Base-by-base conservation (phyloP, 805 yeast species). In the Ogataea sp. region DNA sequence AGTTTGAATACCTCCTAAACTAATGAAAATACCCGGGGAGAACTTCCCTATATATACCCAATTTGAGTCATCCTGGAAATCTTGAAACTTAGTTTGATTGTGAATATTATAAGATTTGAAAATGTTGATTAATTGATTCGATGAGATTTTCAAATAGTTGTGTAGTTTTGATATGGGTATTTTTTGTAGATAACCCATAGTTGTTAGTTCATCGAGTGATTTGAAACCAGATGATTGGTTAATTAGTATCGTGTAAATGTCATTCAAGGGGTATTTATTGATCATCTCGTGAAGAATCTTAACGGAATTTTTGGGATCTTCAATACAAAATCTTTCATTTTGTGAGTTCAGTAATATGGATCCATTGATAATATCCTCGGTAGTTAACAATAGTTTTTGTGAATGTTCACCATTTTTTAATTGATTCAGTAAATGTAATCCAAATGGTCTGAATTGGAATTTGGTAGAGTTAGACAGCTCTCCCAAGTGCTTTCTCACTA, bases 401-500 rank as follows among this genome's bases (percentile, higher is more conserved):
- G 6, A 7, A 13, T 10, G 3, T 4, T 4, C 20, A 10, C 36
- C 11, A 16, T 20, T 4, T 14, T 18, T 4, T 20, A 30, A 17
- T 28, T 78, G 29, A 56, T 58, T 32, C 13, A 15, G 15, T 30
- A 77, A 79, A 42, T 76, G 66, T 43, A 77, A 61, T 1, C 83
- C 84, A 11, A 81, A 75, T 6, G 84, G 84, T 42, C 72, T 79
- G 17, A 76, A 73, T 52, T 78, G 83, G 32, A 75, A 76, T 53
- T 75, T 69, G 38, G 75, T 79, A 64, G 77, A 56, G 51, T 75
- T 79, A 33, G 74, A 65, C 14, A 74, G 71, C 21, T 61, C 50
- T 6, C 78, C 83, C 11, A 73, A 66, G 43, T 65, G 60, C 39
- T 65, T 64, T 55, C 67, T 55, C 40, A 74, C 62, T 44, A 77